These are phyloP conservation scores for Cladophialophora chaetospira DNA, from an alignment of 2,329 filamentous ascomycete genomes.

Conservation along the genomic window DNA sequence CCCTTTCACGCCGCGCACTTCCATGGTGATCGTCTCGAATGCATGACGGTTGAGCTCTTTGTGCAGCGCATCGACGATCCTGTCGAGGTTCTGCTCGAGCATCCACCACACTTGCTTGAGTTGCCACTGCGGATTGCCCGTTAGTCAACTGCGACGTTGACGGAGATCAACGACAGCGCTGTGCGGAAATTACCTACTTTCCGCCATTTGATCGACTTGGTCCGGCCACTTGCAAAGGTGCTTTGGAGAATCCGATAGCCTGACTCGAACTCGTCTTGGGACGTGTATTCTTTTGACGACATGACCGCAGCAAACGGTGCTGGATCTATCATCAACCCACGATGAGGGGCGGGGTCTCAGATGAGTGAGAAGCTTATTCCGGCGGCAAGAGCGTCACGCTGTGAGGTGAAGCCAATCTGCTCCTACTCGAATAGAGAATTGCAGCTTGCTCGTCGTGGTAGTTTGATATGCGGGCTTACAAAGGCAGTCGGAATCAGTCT, in stretches of 20 bases:
- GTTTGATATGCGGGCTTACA: slow-evolving; percentile 7
- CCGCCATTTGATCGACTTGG: slow-evolving; percentile 44
- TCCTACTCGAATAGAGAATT: not conserved
- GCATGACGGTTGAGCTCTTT: slow-evolving; percentile 41
- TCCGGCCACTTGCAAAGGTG: slow-evolving; percentile 39
- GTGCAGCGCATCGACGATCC: slow-evolving; percentile 39
- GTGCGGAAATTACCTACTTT: slow-evolving; percentile 28
- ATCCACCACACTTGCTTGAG: slow-evolving; percentile 48
- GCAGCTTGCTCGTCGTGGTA: slow-evolving; percentile 2
- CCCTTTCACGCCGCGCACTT: slow-evolving; percentile 38
- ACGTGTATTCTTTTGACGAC: not conserved
- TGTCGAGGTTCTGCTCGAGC: slow-evolving; percentile 43
- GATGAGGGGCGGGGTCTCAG: not conserved
- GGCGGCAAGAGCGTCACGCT: not conserved
- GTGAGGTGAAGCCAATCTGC: not conserved
- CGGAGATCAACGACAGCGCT: not conserved
- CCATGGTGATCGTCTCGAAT: slow-evolving; percentile 39
- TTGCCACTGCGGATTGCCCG: slow-evolving; percentile 35
- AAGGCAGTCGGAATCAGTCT: not conserved
- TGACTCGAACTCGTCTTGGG: not conserved
- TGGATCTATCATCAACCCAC: not conserved
- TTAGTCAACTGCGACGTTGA: not conserved
- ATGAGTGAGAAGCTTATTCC: slow-evolving; percentile 6
- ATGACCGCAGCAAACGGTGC: not conserved
- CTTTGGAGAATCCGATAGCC: slow-evolving; percentile 20